Evolutionary conservation across 2,329 filamentous ascomycete species (phyloP).

Genomic region (Venturia nashicola): DNA sequence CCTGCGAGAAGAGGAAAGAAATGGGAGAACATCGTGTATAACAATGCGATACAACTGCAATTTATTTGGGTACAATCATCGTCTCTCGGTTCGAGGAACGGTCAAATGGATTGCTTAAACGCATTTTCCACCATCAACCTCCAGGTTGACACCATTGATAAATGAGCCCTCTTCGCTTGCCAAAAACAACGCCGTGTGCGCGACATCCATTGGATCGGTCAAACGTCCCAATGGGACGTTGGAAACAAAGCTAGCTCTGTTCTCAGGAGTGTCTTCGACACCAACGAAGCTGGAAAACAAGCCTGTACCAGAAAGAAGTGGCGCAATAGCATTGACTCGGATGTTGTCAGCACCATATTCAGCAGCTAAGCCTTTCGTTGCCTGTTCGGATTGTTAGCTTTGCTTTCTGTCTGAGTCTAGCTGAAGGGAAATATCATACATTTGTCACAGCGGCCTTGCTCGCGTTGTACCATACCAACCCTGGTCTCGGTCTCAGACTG

Average conservation of each 20-base stretch:
- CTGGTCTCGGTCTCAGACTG: slow-evolving; percentile 46
- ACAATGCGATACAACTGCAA: too few relatives aligned
- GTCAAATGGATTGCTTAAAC: slow-evolving; percentile 12
- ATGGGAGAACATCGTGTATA: too few relatives aligned
- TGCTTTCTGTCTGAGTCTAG: neutral
- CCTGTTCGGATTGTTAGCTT: slow-evolving; percentile 24
- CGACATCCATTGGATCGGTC: slow-evolving; percentile 48
- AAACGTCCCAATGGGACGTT: slow-evolving; percentile 49
- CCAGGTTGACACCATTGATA: slow-evolving; percentile 42
- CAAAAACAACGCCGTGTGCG: slow-evolving; percentile 44
- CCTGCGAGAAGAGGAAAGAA: too few relatives aligned
- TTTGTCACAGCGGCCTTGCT: slow-evolving; percentile 54
- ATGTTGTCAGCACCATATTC: slow-evolving; percentile 64
- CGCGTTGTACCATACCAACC: slow-evolving; percentile 59
- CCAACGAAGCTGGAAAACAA: slow-evolving; percentile 48
- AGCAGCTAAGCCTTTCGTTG: slow-evolving; percentile 55
- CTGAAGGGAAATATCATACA: slow-evolving; percentile 23
- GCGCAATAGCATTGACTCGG: slow-evolving; percentile 60
- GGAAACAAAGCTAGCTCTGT: slow-evolving; percentile 37
- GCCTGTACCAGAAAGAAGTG: slow-evolving; percentile 54
- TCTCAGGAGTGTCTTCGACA: slow-evolving; percentile 47
- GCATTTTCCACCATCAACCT: slow-evolving; percentile 27
- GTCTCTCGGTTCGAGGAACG: neutral
- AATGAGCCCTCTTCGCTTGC: slow-evolving; percentile 47
- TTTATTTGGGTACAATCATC: neutral